These are phyloP conservation scores for Clitoria ternatea DNA, from an alignment of 306 rosid genomes.

Conservation along the genomic window DNA sequence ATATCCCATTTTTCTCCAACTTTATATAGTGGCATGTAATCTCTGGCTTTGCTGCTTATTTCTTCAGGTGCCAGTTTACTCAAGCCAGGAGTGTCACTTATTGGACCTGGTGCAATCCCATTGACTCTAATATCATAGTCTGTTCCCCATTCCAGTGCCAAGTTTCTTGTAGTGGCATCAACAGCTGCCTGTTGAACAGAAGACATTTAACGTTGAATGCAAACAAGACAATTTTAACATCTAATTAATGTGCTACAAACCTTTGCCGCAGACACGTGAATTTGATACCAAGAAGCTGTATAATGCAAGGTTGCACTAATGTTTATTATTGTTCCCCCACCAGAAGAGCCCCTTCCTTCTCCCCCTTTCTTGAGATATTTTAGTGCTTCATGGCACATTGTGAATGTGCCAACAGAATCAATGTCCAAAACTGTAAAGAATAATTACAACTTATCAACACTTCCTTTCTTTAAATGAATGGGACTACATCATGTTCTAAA, in stretches of 20 bases:
- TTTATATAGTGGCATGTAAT: conserved; percentile 57
- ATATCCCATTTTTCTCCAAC: conserved; percentile 95
- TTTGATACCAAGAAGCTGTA: conserved; percentile 88
- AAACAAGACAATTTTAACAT: conserved; percentile 1
- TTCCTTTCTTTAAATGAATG: neutral
- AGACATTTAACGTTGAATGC: neutral
- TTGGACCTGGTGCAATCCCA: conserved; percentile 96
- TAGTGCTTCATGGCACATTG: conserved; percentile 87
- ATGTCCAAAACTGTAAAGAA: conserved; percentile 78
- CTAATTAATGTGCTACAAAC: conserved; percentile 33
- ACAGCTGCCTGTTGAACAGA: conserved; percentile 73
- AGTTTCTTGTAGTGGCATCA: conserved; percentile 86
- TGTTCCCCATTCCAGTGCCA: conserved; percentile 97
- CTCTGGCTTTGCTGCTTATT: conserved; percentile 45
- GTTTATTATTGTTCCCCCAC: conserved; percentile 72
- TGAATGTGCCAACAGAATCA: conserved; percentile 95
- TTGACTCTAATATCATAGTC: conserved; percentile 89
- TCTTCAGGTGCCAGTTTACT: conserved; percentile 81
- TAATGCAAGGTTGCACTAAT: conserved; percentile 90
- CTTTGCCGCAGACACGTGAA: conserved; percentile 96
- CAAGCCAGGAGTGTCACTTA: conserved; percentile 80
- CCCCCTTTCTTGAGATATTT: conserved; percentile 93
- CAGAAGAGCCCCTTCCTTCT: conserved; percentile 55
- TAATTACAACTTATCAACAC: conserved; percentile 15
- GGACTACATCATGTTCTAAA: neutral